Evolutionary conservation across 805 yeast species (phyloP).

Genomic region (Clavispora fructus): DNA sequence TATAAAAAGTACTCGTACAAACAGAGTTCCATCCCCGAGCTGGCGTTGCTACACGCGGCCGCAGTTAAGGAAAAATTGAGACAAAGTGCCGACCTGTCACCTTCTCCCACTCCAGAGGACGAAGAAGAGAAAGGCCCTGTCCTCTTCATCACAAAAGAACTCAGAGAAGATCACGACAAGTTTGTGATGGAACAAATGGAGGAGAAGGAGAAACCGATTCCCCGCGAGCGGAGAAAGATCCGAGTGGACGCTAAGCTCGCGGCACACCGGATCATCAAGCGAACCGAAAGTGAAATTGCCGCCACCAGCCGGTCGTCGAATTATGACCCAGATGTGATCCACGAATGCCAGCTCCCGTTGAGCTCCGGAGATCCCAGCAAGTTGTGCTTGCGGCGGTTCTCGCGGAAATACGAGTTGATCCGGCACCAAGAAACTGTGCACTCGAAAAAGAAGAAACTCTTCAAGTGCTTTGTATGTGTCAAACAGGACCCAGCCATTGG

Average conservation of each 20-base stretch:
- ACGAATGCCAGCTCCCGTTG: slow-evolving; percentile 39
- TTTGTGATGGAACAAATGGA: slow-evolving; percentile 16
- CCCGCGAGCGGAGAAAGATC: slow-evolving; percentile 10
- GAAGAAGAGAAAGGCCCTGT: slow-evolving; percentile 4
- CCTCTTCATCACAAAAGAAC: slow-evolving; percentile 11
- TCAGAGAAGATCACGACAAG: slow-evolving; percentile 20
- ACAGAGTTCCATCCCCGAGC: slow-evolving; percentile 7
- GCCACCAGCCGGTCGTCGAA: slow-evolving; percentile 33
- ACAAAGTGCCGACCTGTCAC: slow-evolving; percentile 1
- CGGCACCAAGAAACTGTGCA: slow-evolving; percentile 97
- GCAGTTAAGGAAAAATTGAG: slow-evolving; percentile 8
- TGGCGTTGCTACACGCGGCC: background rate
- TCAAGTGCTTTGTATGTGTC: slow-evolving; percentile 83
- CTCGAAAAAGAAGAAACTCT: slow-evolving; percentile 78
- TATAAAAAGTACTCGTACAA: slow-evolving; percentile 25
- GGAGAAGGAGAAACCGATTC: slow-evolving; percentile 9
- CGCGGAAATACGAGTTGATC: slow-evolving; percentile 79
- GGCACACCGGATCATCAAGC: slow-evolving; percentile 26
- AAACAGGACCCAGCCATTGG: slow-evolving; percentile 51
- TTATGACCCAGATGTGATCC: slow-evolving; percentile 43
- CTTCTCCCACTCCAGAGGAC: slow-evolving; percentile 2
- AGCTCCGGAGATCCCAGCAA: slow-evolving; percentile 39
- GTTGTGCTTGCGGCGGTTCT: slow-evolving; percentile 38
- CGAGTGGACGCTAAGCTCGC: slow-evolving; percentile 20
- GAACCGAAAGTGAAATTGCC: slow-evolving; percentile 13